Conservation (phyloP, 768 basidiomycete species). For the Mycena albidolilacea region DNA sequence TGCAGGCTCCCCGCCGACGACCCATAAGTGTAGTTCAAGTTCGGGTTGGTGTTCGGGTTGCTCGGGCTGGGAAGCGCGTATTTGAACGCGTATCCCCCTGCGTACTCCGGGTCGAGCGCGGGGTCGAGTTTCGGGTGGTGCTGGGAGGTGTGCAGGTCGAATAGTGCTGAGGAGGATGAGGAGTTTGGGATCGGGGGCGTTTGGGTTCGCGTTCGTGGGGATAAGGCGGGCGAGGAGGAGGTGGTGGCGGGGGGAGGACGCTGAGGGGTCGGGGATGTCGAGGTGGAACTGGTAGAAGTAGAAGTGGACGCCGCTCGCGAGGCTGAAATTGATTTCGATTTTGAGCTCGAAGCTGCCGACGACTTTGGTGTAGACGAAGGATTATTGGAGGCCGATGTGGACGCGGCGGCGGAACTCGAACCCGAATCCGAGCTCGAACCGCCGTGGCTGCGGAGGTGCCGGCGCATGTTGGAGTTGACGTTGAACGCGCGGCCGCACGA, state of each 20-base stretch:
- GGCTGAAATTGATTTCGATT: background rate
- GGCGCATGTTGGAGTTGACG: conserved; percentile 88
- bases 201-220: too few relatives aligned
- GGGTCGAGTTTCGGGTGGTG: too few relatives aligned
- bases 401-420: background rate
- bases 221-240: background rate
- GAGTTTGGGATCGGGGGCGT: too few relatives aligned
- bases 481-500: conserved; percentile 85
- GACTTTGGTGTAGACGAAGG: background rate
- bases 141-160: too few relatives aligned
- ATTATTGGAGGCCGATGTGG: background rate
- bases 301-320: background rate
- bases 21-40: too few relatives aligned
- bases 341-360: background rate
- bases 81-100: too few relatives aligned
- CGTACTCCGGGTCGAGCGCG: too few relatives aligned
- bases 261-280: background rate
- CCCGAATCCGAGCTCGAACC: background rate
- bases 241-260: background rate
- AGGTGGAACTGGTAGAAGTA: too few relatives aligned
- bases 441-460: conserved; percentile 79
- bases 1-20: too few relatives aligned
- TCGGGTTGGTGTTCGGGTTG: too few relatives aligned
- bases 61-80: too few relatives aligned
- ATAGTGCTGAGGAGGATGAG: too few relatives aligned